Evolutionary conservation across 2,329 filamentous ascomycete genomes (phyloP), one percentile per base, ranked within the genome.

Genomic region (Diplodia corticola): DNA sequence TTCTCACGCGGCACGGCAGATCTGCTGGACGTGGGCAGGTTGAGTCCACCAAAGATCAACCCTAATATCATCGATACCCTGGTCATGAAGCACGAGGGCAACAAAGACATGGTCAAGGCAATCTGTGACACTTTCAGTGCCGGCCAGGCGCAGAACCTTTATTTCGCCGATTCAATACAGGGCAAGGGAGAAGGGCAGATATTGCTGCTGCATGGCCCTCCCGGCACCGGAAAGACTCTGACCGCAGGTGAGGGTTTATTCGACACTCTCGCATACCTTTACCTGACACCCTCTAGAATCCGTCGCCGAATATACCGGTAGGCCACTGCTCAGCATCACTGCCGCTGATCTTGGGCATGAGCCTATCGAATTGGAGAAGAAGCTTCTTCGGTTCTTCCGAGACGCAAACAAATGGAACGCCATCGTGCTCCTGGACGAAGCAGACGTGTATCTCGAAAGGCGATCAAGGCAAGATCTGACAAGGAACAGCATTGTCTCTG

Each of bases 401-500:
- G 60, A 63, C 20, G 70, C 71, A 0, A 70, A 20, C 5, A 28
- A 68, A 5, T 72, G 70, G 71, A 67, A 72, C 24, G 76, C 74
- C 1, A 68, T 73, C 15, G 63, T 79, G 0, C 69, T 79, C 0
- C 68, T 79, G 0, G 76, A 80, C 37, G 76, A 79, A 68, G 76
- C 75, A 5, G 76, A 79, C 67, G 70, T 80, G 1, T 79, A 75
- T 61, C 70, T 80, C 4, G 76, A 80, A 65, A 69, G 71, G 3
- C 72, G 77, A 4, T 67, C 37, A 5, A 4, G 6, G 37, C 37
- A 40, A 2, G 37, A 40, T 6, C 37, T 40, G 5, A 15, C 13
- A 40, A 40, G 37, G 17, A 40, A 40, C 37, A 40, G 37, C 37
- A 40, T 40, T 17, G 37, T 40, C 15, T 40, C 37, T 17, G 37